Evolutionary conservation across 192 early-diverging fungal species (phyloP).

Genomic region (Spizellomyces punctatus): DNA sequence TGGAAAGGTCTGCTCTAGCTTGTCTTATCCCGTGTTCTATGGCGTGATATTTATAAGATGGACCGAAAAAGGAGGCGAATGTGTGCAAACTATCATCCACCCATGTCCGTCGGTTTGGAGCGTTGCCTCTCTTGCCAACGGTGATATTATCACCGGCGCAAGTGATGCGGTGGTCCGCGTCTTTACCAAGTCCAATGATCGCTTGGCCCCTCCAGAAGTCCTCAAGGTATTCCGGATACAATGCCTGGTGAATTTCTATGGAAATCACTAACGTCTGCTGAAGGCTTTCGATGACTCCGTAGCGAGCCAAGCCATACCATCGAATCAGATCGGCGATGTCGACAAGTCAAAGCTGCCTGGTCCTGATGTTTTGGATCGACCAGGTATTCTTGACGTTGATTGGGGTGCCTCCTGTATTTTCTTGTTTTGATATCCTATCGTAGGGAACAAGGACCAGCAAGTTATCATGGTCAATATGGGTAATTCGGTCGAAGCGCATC

Average conservation of each 20-base stretch:
- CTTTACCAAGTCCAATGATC: constrained; percentile 69
- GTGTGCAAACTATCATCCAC: constrained; percentile 79
- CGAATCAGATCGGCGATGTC: constrained; percentile 79
- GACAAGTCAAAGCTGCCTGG: constrained; percentile 82
- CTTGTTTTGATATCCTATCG: no score
- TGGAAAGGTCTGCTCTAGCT: constrained; percentile 67
- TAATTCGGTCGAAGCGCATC: constrained; percentile 79
- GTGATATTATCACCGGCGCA: constrained; percentile 80
- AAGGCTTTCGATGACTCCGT: constrained; percentile 39
- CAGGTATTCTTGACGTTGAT: constrained; percentile 41
- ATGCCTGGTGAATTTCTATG: not conserved
- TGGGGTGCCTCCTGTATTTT: not conserved
- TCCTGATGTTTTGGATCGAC: constrained; percentile 67
- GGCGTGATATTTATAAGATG: not conserved
- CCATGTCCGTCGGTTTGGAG: constrained; percentile 94
- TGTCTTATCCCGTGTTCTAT: no score
- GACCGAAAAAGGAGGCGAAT: constrained; percentile 31
- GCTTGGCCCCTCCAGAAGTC: constrained; percentile 57
- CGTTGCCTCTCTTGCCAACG: constrained; percentile 74
- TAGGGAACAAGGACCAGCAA: constrained; percentile 79
- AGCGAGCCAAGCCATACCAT: constrained; percentile 34
- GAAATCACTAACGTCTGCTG: not conserved
- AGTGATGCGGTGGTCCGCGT: constrained; percentile 82
- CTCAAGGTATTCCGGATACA: constrained; percentile 29
- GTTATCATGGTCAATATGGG: constrained; percentile 85